A percentile compares a stretch with the other conserved stretches of the same genome.
Conservation (phyloP, 768 basidiomycete genomes). For the Calocybe cyanea region DNA sequence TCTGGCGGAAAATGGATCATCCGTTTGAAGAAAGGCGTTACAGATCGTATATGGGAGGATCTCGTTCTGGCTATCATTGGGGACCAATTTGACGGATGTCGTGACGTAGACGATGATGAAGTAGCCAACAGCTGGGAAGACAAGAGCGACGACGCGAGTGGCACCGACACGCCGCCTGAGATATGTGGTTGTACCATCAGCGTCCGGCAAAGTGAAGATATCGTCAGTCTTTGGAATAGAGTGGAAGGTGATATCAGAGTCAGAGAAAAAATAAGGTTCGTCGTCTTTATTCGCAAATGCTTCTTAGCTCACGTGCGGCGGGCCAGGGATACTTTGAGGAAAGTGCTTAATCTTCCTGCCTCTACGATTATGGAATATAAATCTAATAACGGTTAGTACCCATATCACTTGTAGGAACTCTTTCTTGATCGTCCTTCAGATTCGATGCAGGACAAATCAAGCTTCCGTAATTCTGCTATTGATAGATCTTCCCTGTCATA, state of each 20-base stretch:
- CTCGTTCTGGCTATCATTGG: constrained; percentile 84
- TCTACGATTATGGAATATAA: constrained; percentile 92
- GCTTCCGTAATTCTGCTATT: constrained; percentile 67
- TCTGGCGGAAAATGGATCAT: constrained; percentile 95
- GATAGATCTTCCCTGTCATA: constrained; percentile 36
- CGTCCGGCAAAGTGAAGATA: constrained; percentile 91
- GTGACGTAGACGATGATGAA: constrained; percentile 25
- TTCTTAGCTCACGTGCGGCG: constrained; percentile 1
- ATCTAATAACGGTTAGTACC: constrained; percentile 75
- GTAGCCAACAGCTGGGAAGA: constrained; percentile 33
- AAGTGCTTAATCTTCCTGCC: constrained; percentile 70
- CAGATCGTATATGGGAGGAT: constrained; percentile 90
- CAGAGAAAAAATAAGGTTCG: constrained; percentile 80
- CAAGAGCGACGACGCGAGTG: constrained; percentile 27
- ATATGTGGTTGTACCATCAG: constrained; percentile 96
- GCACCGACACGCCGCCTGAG: constrained; percentile 61
- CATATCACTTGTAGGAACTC: neutral
- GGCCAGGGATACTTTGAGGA: constrained; percentile 73
- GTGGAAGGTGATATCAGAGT: constrained; percentile 72
- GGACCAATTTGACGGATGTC: constrained; percentile 81
- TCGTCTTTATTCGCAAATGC: neutral
- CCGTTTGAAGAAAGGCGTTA: constrained; percentile 84
- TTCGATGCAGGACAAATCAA: constrained; percentile 86
- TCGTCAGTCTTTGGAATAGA: constrained; percentile 90
- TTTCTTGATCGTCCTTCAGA: constrained; percentile 37